Base-by-base conservation (phyloP, 1,139 yeast species). In the Sugiyamaella novakii region DNA sequence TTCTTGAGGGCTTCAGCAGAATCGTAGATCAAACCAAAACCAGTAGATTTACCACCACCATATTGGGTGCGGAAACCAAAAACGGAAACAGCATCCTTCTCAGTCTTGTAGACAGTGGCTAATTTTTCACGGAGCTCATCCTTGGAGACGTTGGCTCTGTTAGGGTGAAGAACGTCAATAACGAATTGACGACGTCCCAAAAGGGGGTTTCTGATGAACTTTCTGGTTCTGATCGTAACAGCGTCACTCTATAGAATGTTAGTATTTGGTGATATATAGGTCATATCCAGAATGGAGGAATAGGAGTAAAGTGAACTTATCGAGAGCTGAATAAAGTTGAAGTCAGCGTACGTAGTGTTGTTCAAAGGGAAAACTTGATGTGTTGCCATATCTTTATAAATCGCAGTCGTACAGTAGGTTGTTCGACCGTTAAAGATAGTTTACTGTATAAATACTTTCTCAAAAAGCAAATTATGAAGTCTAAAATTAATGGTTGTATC, bases 31-130 rank as follows among this genome's bases (percentile, higher is more conserved):
- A 92, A 84, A 77, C 98, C 99, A 80, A 92, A 92, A 74, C 99
- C 99, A 65, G 97, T 85, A 65, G 98, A 88, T 80, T 88, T 92
- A 72, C 98, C 96, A 78, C 99, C 99, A 87, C 99, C 99, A 76
- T 82, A 92, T 79, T 88, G 95, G 70, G 98, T 92, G 84, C 96
- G 87, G 95, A 92, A 87, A 74, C 98, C 98, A 74, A 92, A 92
- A 66, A 92, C 98, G 63, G 98, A 91, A 64, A 92, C 96, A 71
- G 96, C 87, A 70, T 92, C 97, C 82, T 92, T 91, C 74, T 92
- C 98, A 73, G 95, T 82, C 84, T 89, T 91, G 96, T 94, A 94
- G 72, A 85, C 80, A 71, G 86, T 84, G 72, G 98, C 89, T 72
- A 94, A 84, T 78, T 84, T 91, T 78, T 89, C 98, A 76, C 98